phyloP scores from a whole-genome alignment of 169 alveolate species.

The Plasmodium coatneyi region DNA sequence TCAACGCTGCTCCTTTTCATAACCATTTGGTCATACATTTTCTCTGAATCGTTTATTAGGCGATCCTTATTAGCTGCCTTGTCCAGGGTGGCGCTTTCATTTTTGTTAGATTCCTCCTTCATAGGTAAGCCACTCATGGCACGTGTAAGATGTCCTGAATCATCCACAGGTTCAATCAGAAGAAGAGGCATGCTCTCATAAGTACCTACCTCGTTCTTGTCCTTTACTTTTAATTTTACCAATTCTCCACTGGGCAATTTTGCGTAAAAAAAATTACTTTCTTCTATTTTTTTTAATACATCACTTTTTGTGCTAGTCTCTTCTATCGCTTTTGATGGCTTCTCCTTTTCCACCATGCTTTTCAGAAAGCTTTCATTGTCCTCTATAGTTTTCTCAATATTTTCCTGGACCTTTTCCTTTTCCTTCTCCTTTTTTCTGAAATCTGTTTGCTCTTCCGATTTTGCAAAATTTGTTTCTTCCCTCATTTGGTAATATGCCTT shows the following conservation, averaged over 20 bases:
- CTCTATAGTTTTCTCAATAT: neutral
- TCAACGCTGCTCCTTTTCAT: conserved; percentile 14
- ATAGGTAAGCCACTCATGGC: neutral
- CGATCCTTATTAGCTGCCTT: neutral
- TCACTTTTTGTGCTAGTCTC: neutral
- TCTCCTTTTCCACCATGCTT: neutral
- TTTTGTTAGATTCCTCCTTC: conserved; percentile 5
- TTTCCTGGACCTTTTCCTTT: neutral
- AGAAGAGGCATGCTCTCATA: conserved; percentile 55
- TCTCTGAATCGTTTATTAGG: conserved; percentile 15
- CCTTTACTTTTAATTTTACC: conserved; percentile 56
- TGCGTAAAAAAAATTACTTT: conserved; percentile 45
- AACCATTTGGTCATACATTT: conserved; percentile 11
- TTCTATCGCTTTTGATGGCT: neutral
- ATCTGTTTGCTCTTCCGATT: neutral
- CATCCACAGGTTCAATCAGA: conserved; percentile 49
- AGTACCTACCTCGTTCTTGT: neutral
- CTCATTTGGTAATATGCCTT: conserved; percentile 19
- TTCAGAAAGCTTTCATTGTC: neutral
- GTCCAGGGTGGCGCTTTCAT: neutral
- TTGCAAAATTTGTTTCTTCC: neutral
- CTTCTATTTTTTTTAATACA: conserved; percentile 38
- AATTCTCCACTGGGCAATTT: conserved; percentile 74
- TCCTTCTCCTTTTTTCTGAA: conserved; percentile 9
- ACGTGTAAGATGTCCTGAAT: neutral